These are phyloP conservation scores for Trametes punicea DNA, from an alignment of 768 basidiomycete genomes.

Conservation along the genomic window DNA sequence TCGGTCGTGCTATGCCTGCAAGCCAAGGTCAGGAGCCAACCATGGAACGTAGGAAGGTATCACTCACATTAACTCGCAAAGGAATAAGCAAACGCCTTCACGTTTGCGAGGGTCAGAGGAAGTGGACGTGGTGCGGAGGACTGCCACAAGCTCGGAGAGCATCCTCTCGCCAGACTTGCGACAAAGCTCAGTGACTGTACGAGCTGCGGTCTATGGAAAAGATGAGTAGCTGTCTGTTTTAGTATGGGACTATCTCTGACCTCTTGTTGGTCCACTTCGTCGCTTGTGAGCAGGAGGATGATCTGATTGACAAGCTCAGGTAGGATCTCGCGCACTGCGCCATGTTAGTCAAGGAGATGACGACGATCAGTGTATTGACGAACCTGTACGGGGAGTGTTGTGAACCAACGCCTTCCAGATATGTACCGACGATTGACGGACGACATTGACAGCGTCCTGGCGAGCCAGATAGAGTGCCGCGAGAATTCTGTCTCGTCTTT, in stretches of 20 bases:
- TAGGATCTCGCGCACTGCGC: constrained; percentile 90
- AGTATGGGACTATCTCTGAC: constrained; percentile 35
- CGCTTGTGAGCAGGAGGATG: constrained; percentile 71
- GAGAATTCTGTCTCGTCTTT: constrained; percentile 87
- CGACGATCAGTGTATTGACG: constrained; percentile 13
- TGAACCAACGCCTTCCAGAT: constrained; percentile 99
- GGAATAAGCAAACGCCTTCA: constrained; percentile 84
- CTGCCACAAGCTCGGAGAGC: constrained; percentile 76
- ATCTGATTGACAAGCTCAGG: constrained; percentile 79
- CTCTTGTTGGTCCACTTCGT: constrained; percentile 88
- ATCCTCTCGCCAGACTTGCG: constrained; percentile 95
- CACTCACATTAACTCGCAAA: constrained; percentile 84
- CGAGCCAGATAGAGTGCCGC: constrained; percentile 89
- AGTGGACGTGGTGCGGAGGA: constrained; percentile 63
- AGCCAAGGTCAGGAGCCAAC: constrained; percentile 4
- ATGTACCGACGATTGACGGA: constrained; percentile 87
- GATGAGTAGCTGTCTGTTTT: neutral
- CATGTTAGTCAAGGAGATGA: constrained; percentile 25
- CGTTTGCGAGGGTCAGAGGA: constrained; percentile 62
- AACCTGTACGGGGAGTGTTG: constrained; percentile 90
- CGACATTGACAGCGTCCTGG: constrained; percentile 86
- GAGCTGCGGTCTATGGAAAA: constrained; percentile 67
- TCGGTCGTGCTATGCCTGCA: constrained; percentile 80
- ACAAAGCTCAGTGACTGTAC: constrained; percentile 85
- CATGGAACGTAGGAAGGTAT: neutral